phyloP scores from a whole-genome alignment of 805 yeast genomes.

The Candida qinlingensis region DNA sequence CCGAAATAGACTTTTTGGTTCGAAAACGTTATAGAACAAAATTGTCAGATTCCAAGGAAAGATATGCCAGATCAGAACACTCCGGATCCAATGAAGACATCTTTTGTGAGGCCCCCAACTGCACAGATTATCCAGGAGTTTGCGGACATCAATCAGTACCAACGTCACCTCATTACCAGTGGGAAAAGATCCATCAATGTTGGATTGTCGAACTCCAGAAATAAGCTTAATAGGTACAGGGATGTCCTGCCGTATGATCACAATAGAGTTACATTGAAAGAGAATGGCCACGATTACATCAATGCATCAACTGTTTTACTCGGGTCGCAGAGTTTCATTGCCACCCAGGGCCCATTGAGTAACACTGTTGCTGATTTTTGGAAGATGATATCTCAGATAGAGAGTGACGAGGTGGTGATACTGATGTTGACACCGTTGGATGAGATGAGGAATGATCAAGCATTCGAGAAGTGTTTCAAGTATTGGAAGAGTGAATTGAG shows the following conservation, averaged over 20 bases:
- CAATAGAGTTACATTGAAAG: slow-evolving; percentile 43
- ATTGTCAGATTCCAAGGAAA: no score
- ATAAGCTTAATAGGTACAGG: slow-evolving; percentile 44
- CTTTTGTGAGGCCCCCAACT: no score
- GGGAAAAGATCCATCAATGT: not conserved
- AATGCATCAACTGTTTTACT: slow-evolving; percentile 17
- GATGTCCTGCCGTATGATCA: slow-evolving; percentile 64
- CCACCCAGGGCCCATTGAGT: slow-evolving; percentile 76
- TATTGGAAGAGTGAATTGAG: slow-evolving; percentile 62
- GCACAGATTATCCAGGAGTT: not conserved
- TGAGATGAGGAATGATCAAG: slow-evolving; percentile 42
- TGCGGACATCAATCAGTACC: not conserved
- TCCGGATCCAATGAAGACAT: not conserved
- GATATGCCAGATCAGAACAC: no score
- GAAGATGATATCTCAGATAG: slow-evolving; percentile 70
- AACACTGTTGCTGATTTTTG: slow-evolving; percentile 81
- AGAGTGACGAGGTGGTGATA: slow-evolving; percentile 51
- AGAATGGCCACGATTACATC: slow-evolving; percentile 21
- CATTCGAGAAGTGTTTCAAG: slow-evolving; percentile 68
- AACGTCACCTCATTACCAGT: not conserved
- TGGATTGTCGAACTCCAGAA: not conserved
- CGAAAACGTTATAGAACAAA: no score
- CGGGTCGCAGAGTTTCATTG: slow-evolving; percentile 42
- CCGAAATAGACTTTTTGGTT: no score
- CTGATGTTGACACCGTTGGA: slow-evolving; percentile 72